Evolutionary conservation across 345 rosid species (phyloP).

Genomic region (Eucalyptus shirleyi): DNA sequence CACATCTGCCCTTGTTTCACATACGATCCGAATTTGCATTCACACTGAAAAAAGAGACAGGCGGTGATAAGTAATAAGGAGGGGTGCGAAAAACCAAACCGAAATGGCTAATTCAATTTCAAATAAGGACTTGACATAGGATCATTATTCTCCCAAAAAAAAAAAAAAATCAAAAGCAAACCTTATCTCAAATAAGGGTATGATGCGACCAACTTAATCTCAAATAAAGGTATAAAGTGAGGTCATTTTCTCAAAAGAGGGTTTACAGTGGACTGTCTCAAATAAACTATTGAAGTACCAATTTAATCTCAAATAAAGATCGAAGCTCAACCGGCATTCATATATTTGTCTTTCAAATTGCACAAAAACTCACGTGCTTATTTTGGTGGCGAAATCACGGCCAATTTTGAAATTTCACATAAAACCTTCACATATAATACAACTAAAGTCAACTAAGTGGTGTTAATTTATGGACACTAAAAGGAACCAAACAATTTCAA

Average conservation of each 20-base stretch:
- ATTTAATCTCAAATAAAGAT: neutral
- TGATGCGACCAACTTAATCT: too few relatives aligned
- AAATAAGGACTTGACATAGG: too few relatives aligned
- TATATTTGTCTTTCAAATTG: neutral
- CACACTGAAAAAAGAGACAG: neutral
- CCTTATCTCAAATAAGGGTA: too few relatives aligned
- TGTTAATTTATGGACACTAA: neutral
- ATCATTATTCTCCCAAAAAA: too few relatives aligned
- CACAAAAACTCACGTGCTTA: neutral
- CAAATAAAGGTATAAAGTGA: neutral
- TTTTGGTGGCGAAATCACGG: neutral
- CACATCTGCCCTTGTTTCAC: neutral
- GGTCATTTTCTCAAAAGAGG: accelerated
- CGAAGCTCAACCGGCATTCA: accelerated
- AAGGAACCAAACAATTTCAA: neutral
- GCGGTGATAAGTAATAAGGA: neutral
- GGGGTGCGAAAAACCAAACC: too few relatives aligned
- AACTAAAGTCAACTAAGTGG: neutral
- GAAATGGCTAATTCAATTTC: neutral
- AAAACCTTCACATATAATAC: too few relatives aligned
- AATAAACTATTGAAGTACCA: neutral
- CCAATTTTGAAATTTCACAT: neutral
- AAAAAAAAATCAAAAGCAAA: too few relatives aligned
- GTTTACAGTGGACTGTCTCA: neutral
- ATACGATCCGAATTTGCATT: neutral